Percentiles rank a stretch among this genome's conserved stretches.
These are phyloP conservation scores for Cruciata laevipes DNA, from an alignment of 257 asterid genomes.

Conservation along the genomic window DNA sequence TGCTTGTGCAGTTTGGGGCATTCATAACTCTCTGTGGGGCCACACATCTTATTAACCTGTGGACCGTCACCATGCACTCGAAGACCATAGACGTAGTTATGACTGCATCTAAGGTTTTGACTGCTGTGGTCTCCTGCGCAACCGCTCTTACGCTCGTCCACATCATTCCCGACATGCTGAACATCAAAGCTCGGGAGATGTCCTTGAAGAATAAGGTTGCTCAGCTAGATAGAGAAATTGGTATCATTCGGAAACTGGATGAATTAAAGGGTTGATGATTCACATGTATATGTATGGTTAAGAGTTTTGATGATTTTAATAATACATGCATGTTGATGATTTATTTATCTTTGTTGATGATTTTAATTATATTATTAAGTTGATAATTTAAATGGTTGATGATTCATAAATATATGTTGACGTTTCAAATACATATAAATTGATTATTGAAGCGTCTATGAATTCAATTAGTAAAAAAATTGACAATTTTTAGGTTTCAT, in stretches of 20 bases:
- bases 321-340: too few relatives aligned
- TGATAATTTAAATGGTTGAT: too few relatives aligned
- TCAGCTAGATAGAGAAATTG: constrained; percentile 96
- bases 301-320: too few relatives aligned
- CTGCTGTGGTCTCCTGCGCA: constrained; percentile 93
- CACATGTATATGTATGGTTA: too few relatives aligned
- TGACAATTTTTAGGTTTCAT: too few relatives aligned
- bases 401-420: too few relatives aligned
- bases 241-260: constrained; percentile 89
- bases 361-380: too few relatives aligned
- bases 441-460: too few relatives aligned
- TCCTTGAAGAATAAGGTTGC: constrained; percentile 92
- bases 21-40: constrained; percentile 98
- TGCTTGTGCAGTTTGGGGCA: constrained; percentile 98
- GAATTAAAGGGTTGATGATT: too few relatives aligned
- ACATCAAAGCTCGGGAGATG: constrained; percentile 88
- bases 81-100: constrained; percentile 84
- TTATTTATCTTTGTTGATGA: too few relatives aligned
- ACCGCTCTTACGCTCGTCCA: constrained; percentile 94
- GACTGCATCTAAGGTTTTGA: constrained; percentile 70
- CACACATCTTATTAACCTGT: constrained; percentile 80
- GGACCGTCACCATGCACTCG: constrained; percentile 80
- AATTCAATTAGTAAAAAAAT: too few relatives aligned
- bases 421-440: too few relatives aligned
- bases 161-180: constrained; percentile 85